Conservation (phyloP, 306 rosid genomes). For the Sindora glabra region DNA sequence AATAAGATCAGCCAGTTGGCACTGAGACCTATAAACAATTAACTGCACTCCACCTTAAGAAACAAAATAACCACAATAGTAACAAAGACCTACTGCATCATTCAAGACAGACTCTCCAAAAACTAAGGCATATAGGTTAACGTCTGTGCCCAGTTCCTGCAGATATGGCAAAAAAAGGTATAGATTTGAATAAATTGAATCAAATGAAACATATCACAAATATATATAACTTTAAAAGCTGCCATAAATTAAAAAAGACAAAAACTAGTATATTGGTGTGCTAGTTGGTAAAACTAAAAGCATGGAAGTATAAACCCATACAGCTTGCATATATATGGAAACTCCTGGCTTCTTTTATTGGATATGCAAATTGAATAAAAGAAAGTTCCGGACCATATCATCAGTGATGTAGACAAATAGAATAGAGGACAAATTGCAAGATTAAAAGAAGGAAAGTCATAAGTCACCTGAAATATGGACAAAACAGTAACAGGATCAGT, state of each 20-base stretch:
- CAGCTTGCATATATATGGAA: neutral
- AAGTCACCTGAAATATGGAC: slow-evolving; percentile 90
- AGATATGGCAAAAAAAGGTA: slow-evolving; percentile 14
- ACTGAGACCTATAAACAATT: slow-evolving; percentile 16
- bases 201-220: neutral
- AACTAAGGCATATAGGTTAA: slow-evolving; percentile 90
- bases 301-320: neutral
- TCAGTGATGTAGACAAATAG: neutral
- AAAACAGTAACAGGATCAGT: slow-evolving; percentile 97
- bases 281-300: neutral
- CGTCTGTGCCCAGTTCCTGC: slow-evolving; percentile 93
- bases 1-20: slow-evolving; percentile 14
- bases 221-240: neutral
- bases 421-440: neutral
- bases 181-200: neutral
- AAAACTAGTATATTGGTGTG: neutral
- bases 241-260: neutral
- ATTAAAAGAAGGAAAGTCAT: neutral
- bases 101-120: slow-evolving; percentile 98
- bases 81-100: slow-evolving; percentile 70
- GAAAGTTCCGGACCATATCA: neutral
- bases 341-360: neutral
- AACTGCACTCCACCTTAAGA: slow-evolving; percentile 10
- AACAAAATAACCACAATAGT: neutral
- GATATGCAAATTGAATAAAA: neutral